Evolutionary conservation across 371 early-diverging fungal species (phyloP), one percentile per base, ranked within the genome.

Genomic region (Mortierella sp.): DNA sequence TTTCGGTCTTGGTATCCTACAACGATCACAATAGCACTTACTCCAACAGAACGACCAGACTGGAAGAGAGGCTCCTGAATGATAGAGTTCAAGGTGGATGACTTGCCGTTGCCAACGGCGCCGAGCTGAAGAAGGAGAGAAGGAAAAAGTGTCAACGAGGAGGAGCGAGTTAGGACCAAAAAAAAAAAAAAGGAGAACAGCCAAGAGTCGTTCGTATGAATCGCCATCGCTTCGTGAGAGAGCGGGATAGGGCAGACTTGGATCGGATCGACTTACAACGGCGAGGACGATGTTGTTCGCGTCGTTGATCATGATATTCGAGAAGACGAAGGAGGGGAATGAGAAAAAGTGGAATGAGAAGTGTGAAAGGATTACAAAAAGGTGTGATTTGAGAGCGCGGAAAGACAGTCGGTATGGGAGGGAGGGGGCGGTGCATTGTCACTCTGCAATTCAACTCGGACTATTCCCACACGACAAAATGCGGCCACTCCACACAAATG

Each of bases 91-190:
- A 79, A 61, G 14, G 73, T 73, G 6, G 73, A 73, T 0, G 73
- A 73, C 34, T 79, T 79, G 12, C 80, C 80, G 55, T 73, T 79
- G 16, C 80, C 80, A 24, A 79, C 70, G 24, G 80, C 80, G 31
- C 79, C 79, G 34, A 76, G 56, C 78, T 76, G 51, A 14, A 6
- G 24, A 47, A 3, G 9, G 24, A 47, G 13, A 50, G 6, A 23
- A 23, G 7, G 24, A 50, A 23, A 23, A 23, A 19, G 24, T 47
- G 9, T 7, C 9, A 7, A 47, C 7, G 45, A 16, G 45, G 5
- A 43, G 19, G 45, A 19, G 16, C 5, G 34, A 34, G 34, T 34
- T 34, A 34, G 10, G 7, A 34, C 34, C 34, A 34, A 10, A 7
- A 34, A 34, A 34, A 10, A 34, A 10, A 34, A 10, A 34, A 10